These are phyloP conservation scores for Picea sitchensis DNA, from an alignment of 75 land plant species.

Conservation along the genomic window DNA sequence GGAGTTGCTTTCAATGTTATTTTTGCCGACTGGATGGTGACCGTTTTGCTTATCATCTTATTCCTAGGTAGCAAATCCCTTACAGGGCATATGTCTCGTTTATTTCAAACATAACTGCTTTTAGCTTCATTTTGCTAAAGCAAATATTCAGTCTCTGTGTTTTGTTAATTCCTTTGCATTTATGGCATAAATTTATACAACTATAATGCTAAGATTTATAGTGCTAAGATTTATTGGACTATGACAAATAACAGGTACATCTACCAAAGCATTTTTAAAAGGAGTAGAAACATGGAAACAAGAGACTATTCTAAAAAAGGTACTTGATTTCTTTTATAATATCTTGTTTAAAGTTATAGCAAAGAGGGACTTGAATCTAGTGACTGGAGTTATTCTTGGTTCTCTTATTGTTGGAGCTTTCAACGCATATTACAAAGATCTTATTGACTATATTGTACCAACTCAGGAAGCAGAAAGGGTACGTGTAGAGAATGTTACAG, in stretches of 20 bases:
- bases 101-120: too few species aligned
- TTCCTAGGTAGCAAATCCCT: constrained; percentile 32
- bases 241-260: constrained; percentile 28
- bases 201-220: not conserved
- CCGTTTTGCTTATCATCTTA: constrained; percentile 54
- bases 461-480: constrained; percentile 7
- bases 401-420: not conserved
- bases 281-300: constrained; percentile 65
- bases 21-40: constrained; percentile 79
- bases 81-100: too few species aligned
- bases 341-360: constrained; percentile 47
- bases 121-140: too few species aligned
- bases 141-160: too few species aligned
- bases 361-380: not conserved
- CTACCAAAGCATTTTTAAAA: constrained; percentile 51
- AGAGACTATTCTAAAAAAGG: constrained; percentile 54
- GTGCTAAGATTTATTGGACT: not conserved
- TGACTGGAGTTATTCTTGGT: not conserved
- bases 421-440: not conserved
- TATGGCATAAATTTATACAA: not conserved
- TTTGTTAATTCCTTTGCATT: not conserved
- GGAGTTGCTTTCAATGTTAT: constrained; percentile 78
- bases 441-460: not conserved
- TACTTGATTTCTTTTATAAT: constrained; percentile 51
- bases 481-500: not conserved